Evolutionary conservation across 495 filamentous ascomycete genomes (phyloP).

Genomic region (Glarea lozoyensis): DNA sequence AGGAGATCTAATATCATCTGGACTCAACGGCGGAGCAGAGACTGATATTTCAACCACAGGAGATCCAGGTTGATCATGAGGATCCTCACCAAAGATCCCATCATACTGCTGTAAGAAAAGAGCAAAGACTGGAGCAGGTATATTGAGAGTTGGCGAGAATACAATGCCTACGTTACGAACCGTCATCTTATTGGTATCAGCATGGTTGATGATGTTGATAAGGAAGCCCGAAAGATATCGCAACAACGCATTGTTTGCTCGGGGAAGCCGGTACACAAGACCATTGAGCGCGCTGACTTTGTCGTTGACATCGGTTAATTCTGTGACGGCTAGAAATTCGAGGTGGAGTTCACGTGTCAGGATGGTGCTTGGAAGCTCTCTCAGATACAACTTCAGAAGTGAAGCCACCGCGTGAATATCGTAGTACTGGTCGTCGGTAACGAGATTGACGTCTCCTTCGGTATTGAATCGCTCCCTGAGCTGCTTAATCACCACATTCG

Average conservation of each 20-base stretch:
- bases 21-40: slow-evolving; percentile 33
- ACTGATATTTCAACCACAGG: slow-evolving; percentile 36
- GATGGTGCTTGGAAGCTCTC: slow-evolving; percentile 84
- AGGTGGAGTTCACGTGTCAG: slow-evolving; percentile 84
- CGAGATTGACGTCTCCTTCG: slow-evolving; percentile 86
- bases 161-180: slow-evolving; percentile 96
- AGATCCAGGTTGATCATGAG: slow-evolving; percentile 41
- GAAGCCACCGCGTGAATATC: slow-evolving; percentile 96
- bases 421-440: slow-evolving; percentile 76
- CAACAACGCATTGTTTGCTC: slow-evolving; percentile 69
- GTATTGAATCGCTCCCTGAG: slow-evolving; percentile 86
- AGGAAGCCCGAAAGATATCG: slow-evolving; percentile 78
- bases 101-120: slow-evolving; percentile 87
- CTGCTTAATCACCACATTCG: slow-evolving; percentile 85
- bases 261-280: slow-evolving; percentile 76
- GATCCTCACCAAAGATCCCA: slow-evolving; percentile 69
- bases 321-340: slow-evolving; percentile 79
- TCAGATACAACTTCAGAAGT: slow-evolving; percentile 85
- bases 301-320: slow-evolving; percentile 63
- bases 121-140: slow-evolving; percentile 89
- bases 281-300: slow-evolving; percentile 78
- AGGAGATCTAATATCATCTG: slow-evolving; percentile 57
- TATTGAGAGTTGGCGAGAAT: slow-evolving; percentile 97
- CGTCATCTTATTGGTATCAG: slow-evolving; percentile 94
- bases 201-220: slow-evolving; percentile 80